These are phyloP conservation scores for Capsicum baccatum DNA, from an alignment of 257 asterid species.

Conservation along the genomic window DNA sequence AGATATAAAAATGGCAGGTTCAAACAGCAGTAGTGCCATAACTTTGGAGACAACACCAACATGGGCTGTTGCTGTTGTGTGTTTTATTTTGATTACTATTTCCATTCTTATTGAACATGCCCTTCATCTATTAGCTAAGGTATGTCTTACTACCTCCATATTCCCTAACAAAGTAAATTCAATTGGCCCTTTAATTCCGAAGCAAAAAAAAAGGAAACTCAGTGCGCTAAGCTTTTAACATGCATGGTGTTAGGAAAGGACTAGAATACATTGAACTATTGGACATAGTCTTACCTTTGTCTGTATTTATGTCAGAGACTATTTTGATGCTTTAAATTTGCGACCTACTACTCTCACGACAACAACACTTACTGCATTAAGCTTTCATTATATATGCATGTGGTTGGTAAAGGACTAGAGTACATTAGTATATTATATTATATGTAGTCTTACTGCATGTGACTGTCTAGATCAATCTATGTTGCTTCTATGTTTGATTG, in stretches of 20 bases:
- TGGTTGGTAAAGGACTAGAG: too few relatives aligned
- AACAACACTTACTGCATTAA: neutral
- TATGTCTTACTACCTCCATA: constrained; percentile 6
- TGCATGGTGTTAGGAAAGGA: neutral
- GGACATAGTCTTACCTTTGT: neutral
- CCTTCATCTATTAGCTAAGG: constrained; percentile 73
- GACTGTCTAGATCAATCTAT: neutral
- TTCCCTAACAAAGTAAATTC: too few relatives aligned
- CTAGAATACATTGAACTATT: neutral
- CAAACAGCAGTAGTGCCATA: constrained; percentile 32
- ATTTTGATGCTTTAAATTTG: neutral
- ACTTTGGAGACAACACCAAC: constrained; percentile 63
- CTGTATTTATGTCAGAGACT: neutral
- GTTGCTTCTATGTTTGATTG: neutral
- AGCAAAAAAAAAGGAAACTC: neutral
- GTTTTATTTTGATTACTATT: constrained; percentile 51
- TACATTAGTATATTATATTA: too few relatives aligned
- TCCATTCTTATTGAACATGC: constrained; percentile 68
- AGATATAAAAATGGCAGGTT: constrained; percentile 34
- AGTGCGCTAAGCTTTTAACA: neutral
- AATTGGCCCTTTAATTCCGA: neutral
- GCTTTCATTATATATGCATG: too few relatives aligned
- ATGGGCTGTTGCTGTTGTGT: constrained; percentile 78
- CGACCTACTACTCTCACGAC: neutral
- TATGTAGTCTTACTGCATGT: too few relatives aligned